Conservation (phyloP, 2,329 filamentous ascomycete genomes). For the Fusarium cyanostomum region DNA sequence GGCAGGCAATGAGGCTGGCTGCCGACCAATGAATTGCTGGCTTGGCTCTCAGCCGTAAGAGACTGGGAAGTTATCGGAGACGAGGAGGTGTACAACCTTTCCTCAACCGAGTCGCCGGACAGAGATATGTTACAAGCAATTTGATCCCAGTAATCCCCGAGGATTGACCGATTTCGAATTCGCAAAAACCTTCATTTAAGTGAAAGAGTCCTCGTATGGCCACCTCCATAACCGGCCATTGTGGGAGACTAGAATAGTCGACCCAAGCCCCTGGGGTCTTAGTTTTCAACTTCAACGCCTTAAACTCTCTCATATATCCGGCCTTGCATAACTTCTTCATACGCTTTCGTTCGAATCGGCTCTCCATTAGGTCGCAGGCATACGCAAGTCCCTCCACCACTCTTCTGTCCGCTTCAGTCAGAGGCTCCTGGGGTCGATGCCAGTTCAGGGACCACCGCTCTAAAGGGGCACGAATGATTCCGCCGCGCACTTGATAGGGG, state of each 20-base stretch:
- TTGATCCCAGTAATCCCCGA: too few relatives aligned
- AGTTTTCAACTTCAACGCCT: background rate
- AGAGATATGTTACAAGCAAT: too few relatives aligned
- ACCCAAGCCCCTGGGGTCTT: conserved; percentile 6
- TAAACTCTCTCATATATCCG: background rate
- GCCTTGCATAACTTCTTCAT: conserved; percentile 7
- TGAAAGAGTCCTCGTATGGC: too few relatives aligned
- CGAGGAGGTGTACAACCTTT: too few relatives aligned
- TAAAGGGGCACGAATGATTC: background rate
- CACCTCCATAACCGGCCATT: too few relatives aligned
- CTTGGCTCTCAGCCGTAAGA: conserved; percentile 21
- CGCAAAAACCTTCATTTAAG: too few relatives aligned
- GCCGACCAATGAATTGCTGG: too few relatives aligned
- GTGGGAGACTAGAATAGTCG: too few relatives aligned
- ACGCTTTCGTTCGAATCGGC: background rate
- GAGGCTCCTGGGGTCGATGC: background rate
- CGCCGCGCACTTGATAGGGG: background rate
- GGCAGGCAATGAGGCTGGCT: background rate
- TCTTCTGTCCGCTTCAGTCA: background rate
- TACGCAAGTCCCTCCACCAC: background rate
- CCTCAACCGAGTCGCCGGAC: too few relatives aligned
- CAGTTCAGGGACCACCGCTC: background rate
- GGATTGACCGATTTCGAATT: too few relatives aligned
- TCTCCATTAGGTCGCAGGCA: conserved; percentile 10
- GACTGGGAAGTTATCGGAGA: conserved; percentile 22